Conservation (phyloP, 2,329 filamentous ascomycete species). For the Fusarium nematophilum region DNA sequence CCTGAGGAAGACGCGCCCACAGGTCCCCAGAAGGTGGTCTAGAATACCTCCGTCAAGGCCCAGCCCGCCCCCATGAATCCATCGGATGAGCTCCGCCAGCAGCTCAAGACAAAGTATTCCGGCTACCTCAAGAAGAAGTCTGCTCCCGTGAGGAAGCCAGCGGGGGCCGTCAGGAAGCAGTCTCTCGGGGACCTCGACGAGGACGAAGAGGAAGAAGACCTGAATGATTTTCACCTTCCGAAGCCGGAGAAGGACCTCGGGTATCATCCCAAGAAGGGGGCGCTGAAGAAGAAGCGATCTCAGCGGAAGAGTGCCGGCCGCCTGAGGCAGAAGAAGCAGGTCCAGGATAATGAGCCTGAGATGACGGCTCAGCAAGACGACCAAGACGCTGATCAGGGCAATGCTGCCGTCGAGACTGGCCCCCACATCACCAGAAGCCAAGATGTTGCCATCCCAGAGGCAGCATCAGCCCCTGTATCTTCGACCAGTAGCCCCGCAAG, state of each 20-base stretch:
- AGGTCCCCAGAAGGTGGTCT: neutral
- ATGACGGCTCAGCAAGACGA: neutral
- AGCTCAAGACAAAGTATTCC: slow-evolving; percentile 13
- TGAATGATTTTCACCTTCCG: slow-evolving; percentile 5
- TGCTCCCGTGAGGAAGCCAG: neutral
- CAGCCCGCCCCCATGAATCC: neutral
- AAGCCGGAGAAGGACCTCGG: slow-evolving; percentile 33
- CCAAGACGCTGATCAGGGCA: neutral
- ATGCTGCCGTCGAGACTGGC: neutral
- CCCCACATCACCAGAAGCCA: neutral
- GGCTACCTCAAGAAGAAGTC: slow-evolving; percentile 3
- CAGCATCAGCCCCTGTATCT: neutral
- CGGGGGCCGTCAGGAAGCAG: neutral
- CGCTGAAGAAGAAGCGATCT: slow-evolving; percentile 9
- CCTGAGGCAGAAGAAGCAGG: slow-evolving; percentile 15
- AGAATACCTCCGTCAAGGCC: neutral
- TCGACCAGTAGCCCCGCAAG: neutral
- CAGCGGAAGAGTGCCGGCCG: slow-evolving; percentile 1
- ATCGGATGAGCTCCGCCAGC: slow-evolving; percentile 6
- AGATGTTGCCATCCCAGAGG: neutral
- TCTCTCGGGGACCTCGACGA: neutral
- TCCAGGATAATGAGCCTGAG: neutral
- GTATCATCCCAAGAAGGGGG: slow-evolving; percentile 22
- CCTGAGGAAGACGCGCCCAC: too few species aligned
- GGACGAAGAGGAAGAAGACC: slow-evolving; percentile 1